phyloP scores from a whole-genome alignment of 2,329 filamentous ascomycete genomes.

The Ilyonectria robusta region DNA sequence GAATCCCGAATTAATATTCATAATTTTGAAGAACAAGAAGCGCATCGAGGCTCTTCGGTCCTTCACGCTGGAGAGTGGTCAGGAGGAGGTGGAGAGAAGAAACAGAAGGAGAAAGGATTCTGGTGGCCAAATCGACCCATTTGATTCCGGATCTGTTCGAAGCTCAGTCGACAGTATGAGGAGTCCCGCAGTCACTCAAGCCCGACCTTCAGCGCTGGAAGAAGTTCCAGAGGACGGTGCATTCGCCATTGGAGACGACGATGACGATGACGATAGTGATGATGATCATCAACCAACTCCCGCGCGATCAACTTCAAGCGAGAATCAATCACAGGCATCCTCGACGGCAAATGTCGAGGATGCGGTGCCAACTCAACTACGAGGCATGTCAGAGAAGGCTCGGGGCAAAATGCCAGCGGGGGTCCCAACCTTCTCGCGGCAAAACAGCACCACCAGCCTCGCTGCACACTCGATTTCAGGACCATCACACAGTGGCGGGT shows the following conservation, averaged over 20 bases:
- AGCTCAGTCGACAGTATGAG: constrained; percentile 78
- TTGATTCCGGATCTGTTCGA: constrained; percentile 65
- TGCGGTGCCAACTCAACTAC: constrained; percentile 83
- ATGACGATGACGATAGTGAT: constrained; percentile 76
- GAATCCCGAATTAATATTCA: constrained; percentile 86
- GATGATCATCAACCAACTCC: constrained; percentile 73
- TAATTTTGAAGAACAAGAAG: constrained; percentile 83
- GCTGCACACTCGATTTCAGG: constrained; percentile 73
- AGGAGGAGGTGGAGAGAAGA: constrained; percentile 89
- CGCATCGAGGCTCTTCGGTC: constrained; percentile 87
- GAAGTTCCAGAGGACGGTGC: constrained; percentile 75
- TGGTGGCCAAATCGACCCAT: constrained; percentile 63
- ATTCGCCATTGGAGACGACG: constrained; percentile 92
- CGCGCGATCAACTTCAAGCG: constrained; percentile 74
- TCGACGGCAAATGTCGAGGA: constrained; percentile 81
- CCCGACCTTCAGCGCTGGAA: constrained; percentile 48
- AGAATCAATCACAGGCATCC: constrained; percentile 74
- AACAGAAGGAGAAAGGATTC: constrained; percentile 79
- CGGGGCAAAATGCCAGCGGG: constrained; percentile 95
- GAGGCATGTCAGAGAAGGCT: constrained; percentile 97
- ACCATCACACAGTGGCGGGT: constrained; percentile 71
- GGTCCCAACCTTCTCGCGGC: constrained; percentile 85
- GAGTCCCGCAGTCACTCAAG: constrained; percentile 64
- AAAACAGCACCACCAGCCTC: constrained; percentile 90
- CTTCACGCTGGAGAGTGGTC: constrained; percentile 92